Conservation (phyloP, 768 basidiomycete genomes). For the Nidula microcarpa region DNA sequence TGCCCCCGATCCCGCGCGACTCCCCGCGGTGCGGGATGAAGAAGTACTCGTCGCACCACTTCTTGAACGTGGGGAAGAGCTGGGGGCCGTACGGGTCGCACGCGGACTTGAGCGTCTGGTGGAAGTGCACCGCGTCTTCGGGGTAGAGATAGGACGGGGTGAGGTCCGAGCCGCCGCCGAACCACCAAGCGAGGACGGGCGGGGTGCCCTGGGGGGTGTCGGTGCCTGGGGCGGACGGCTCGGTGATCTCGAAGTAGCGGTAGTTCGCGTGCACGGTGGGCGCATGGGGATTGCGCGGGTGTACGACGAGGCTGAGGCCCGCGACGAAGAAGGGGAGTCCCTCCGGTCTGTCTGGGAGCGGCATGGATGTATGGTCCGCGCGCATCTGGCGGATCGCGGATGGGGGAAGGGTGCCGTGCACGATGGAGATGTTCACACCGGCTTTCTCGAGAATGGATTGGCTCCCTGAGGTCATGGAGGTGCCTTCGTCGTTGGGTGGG, state of each 20-base stretch:
- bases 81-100: conserved; percentile 69
- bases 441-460: conserved; percentile 84
- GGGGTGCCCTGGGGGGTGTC: conserved; percentile 18
- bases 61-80: conserved; percentile 80
- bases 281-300: conserved; percentile 90
- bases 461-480: conserved; percentile 8
- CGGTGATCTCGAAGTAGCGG: conserved; percentile 92
- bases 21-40: conserved; percentile 86
- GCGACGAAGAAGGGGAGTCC: conserved; percentile 91
- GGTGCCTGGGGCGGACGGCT: conserved; percentile 24
- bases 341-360: conserved; percentile 54
- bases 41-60: conserved; percentile 99
- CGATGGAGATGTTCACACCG: conserved; percentile 92
- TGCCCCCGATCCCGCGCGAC: conserved; percentile 85
- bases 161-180: conserved; percentile 93
- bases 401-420: conserved; percentile 85
- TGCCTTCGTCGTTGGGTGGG: conserved; percentile 29
- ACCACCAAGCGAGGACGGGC: conserved; percentile 89
- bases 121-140: conserved; percentile 87
- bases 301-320: conserved; percentile 89
- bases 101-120: conserved; percentile 67
- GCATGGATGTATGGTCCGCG: conserved; percentile 80
- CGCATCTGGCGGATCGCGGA: conserved; percentile 93
- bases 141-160: conserved; percentile 92
- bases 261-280: conserved; percentile 97